Conservation (phyloP, 1,139 yeast species). For the Geotrichum carabidarum region DNA sequence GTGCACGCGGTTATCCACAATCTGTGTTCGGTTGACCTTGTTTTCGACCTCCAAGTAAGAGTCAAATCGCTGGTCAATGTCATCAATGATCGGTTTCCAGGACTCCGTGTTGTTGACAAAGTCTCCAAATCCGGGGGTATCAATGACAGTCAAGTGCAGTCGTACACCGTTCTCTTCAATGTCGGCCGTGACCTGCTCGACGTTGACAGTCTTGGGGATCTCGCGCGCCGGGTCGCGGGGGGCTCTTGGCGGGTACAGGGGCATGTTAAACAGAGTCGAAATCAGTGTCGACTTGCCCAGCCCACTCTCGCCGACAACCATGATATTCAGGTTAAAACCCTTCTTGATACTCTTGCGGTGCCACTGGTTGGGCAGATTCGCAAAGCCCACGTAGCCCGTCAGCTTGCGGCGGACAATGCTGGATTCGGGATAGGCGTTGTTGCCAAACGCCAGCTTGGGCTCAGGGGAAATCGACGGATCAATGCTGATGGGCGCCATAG, state of each 20-base stretch:
- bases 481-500: constrained; percentile 17
- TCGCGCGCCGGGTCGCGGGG: constrained; percentile 36
- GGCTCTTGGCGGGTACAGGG: constrained; percentile 48
- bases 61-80: constrained; percentile 81
- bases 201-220: constrained; percentile 48
- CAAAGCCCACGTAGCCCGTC: constrained; percentile 93
- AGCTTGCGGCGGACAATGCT: constrained; percentile 69
- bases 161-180: constrained; percentile 93
- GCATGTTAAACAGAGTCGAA: constrained; percentile 82
- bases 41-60: constrained; percentile 86
- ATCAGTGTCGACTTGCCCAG: constrained; percentile 91
- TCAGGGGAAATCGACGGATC: constrained; percentile 12
- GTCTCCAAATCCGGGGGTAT: constrained; percentile 94
- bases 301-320: constrained; percentile 70
- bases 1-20: constrained; percentile 88
- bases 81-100: constrained; percentile 92
- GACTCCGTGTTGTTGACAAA: constrained; percentile 79
- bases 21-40: constrained; percentile 69
- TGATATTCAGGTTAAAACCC: constrained; percentile 77
- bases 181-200: constrained; percentile 63
- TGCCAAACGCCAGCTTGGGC: constrained; percentile 2
- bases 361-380: constrained; percentile 98
- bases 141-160: constrained; percentile 76
- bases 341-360: constrained; percentile 89
- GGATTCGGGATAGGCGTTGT: background rate